Evolutionary conservation across 176 grass and related monocot genomes (phyloP), one percentile per base, ranked within the genome.

Genomic region (Carex kokanica): DNA sequence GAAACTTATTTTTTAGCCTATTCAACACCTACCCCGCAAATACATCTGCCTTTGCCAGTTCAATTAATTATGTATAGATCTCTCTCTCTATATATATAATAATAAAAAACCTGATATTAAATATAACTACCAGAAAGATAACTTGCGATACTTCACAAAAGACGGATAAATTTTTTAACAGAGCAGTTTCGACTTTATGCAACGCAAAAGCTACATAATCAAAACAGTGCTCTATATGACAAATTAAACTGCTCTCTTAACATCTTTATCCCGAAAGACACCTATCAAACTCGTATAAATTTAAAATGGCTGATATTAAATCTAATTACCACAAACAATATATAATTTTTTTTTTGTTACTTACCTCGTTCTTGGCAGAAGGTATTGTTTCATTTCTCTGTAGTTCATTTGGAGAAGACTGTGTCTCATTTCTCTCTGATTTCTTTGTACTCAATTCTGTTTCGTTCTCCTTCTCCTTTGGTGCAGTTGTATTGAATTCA

Each of bases 341-440:
- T 34, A 38, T 38, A 6, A 38, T 6, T 38, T 38, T 5, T 17
- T 55, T 78, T 32, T 55, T 53, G 13, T 15, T 58, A 29, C n/a
- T 81, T 81, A 81, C 78, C 78, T 63, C 78, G 10, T 63, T 64
- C 18, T 45, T 15, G 2, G 14, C 9, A 47, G 57, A 81, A 45
- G 16, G 11, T 18, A 24, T 20, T 47, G 24, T 62, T 41, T 81
- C 78, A 81, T 61, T 59, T 79, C 31, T 40, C 6, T 79, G 31
- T 11, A 60, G 4, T 60, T 79, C 15, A 0, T 38, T 51, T 49
- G 79, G 56, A 41, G 36, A 62, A 64, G 20, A 51, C 57, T 81
- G 17, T 27, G 12, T 75, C 23, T 52, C 72, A 54, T 75, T 56
- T 31, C 51, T 78, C 73, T 78, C 73, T 31, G 34, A 1, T 74